A percentile compares a stretch with the other conserved stretches of the same genome.
Evolutionary conservation across 495 filamentous ascomycete species (phyloP).

Genomic region (Podospora comata): DNA sequence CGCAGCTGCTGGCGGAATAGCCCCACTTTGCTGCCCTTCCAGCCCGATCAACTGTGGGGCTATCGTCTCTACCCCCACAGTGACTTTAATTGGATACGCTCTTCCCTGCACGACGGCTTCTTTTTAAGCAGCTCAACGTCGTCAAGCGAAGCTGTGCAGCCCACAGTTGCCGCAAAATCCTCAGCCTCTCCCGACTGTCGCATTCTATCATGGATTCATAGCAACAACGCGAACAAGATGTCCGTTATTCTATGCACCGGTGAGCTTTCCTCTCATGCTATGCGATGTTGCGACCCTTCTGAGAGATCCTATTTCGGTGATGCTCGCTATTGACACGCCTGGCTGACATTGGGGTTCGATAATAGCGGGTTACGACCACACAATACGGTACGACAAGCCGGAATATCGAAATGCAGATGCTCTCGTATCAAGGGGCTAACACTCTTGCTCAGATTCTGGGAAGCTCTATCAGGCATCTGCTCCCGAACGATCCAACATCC

Average conservation of each 20-base stretch:
- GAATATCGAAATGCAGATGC: background rate
- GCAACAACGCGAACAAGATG: slow-evolving; percentile 48
- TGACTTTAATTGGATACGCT: slow-evolving; percentile 1
- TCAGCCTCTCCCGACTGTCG: background rate
- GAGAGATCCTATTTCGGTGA: background rate
- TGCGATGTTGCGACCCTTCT: background rate
- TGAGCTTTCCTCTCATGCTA: slow-evolving; percentile 37
- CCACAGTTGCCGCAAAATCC: background rate
- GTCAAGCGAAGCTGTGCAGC: background rate
- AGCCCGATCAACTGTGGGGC: background rate
- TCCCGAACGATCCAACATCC: slow-evolving; percentile 96
- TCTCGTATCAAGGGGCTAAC: slow-evolving; percentile 11
- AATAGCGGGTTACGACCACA: slow-evolving; percentile 96
- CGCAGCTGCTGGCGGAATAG: too few relatives aligned
- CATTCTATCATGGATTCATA: slow-evolving; percentile 24
- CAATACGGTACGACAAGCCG: slow-evolving; percentile 69
- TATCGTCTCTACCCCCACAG: slow-evolving; percentile 1
- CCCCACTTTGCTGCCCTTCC: too few relatives aligned
- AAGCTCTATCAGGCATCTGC: slow-evolving; percentile 95
- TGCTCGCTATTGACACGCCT: background rate
- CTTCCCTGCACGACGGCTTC: background rate
- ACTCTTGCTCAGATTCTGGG: slow-evolving; percentile 73
- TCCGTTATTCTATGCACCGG: slow-evolving; percentile 87
- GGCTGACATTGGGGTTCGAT: slow-evolving; percentile 4
- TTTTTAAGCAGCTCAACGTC: background rate